Conservation (phyloP, 2,329 filamentous ascomycete species). For the Aspergillus versicolor region DNA sequence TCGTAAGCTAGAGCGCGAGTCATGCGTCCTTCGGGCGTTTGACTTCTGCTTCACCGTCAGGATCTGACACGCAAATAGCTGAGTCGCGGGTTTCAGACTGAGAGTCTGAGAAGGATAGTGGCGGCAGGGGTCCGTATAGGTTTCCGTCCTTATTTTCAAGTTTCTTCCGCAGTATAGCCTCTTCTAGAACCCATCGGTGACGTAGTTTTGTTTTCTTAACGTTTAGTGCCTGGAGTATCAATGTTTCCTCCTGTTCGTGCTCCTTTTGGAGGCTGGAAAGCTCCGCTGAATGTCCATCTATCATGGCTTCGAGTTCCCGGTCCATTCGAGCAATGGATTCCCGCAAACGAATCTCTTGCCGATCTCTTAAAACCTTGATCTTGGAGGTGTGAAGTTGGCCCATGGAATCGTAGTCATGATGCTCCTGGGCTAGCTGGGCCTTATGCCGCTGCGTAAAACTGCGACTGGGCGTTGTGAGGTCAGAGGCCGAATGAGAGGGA, state of each 20-base stretch:
- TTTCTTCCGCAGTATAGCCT: conserved; percentile 40
- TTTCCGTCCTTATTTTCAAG: conserved; percentile 37
- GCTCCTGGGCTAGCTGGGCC: conserved; percentile 45
- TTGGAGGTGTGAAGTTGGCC: conserved; percentile 44
- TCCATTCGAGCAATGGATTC: conserved; percentile 42
- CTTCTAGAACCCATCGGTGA: conserved; percentile 43
- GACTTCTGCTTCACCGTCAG: conserved; percentile 17
- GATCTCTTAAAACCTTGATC: conserved; percentile 48
- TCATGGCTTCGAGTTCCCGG: conserved; percentile 36
- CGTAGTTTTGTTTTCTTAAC: conserved; percentile 34
- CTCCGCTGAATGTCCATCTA: conserved; percentile 31
- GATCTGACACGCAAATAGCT: conserved; percentile 28
- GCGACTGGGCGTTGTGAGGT: conserved; percentile 28
- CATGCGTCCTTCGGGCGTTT: conserved; percentile 17
- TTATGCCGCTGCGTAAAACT: conserved; percentile 43
- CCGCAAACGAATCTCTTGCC: conserved; percentile 43
- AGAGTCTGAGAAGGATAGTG: conserved; percentile 32
- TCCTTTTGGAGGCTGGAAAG: conserved; percentile 35
- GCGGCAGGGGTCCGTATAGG: conserved; percentile 40
- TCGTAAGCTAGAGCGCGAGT: conserved; percentile 21
- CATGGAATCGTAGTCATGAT: conserved; percentile 44
- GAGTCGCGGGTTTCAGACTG: conserved; percentile 29
- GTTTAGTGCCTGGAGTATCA: conserved; percentile 32
- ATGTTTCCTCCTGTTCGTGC: conserved; percentile 34
- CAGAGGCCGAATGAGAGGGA: conserved; percentile 20